These are phyloP conservation scores for Nitzschia sp. DNA, from an alignment of 108 stramenopile genomes.

Conservation along the genomic window DNA sequence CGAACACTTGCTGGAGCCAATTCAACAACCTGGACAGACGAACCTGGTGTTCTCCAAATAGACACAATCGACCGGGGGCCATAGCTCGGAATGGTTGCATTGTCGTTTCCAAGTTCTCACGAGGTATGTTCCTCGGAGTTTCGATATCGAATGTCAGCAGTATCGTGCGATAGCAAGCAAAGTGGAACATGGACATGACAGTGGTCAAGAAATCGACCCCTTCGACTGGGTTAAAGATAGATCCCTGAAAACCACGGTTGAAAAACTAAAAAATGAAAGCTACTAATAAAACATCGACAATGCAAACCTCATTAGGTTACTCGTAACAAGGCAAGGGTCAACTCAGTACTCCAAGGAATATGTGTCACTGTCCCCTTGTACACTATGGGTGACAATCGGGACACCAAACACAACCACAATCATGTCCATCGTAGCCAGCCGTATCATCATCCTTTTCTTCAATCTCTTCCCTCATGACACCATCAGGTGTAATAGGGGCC, in stretches of 20 bases:
- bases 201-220: too few relatives aligned
- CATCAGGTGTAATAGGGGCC: constrained; percentile 26
- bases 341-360: too few relatives aligned
- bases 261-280: too few relatives aligned
- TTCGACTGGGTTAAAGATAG: too few relatives aligned
- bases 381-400: constrained; percentile 25
- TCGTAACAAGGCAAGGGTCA: too few relatives aligned
- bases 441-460: constrained; percentile 32
- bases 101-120: background rate
- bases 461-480: constrained; percentile 22
- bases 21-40: background rate
- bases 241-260: too few relatives aligned
- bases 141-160: too few relatives aligned
- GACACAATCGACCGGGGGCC: constrained; percentile 37
- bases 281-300: too few relatives aligned
- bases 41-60: constrained; percentile 47
- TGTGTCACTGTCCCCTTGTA: background rate
- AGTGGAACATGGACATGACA: too few relatives aligned
- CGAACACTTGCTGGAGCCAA: background rate
- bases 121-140: too few relatives aligned
- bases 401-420: constrained; percentile 41
- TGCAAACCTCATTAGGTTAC: too few relatives aligned
- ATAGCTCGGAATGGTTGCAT: constrained; percentile 10
- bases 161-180: too few relatives aligned
- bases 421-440: constrained; percentile 31